Conservation (phyloP, 1,284 basidiomycete species). For the Cutaneotrichosporon cavernicola region DNA sequence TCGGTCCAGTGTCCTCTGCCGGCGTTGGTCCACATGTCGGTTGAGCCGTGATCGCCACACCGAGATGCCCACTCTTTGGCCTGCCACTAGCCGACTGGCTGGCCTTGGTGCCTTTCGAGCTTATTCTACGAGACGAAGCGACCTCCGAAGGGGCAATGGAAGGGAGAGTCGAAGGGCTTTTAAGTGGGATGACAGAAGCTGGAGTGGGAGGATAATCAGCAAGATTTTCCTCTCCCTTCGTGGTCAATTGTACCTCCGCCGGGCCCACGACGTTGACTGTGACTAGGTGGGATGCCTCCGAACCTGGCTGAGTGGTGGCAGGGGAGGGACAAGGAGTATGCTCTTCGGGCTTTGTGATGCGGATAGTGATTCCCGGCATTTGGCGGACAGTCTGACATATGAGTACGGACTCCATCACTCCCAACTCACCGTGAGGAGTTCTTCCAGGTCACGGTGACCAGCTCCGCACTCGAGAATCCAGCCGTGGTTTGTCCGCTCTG, state of each 20-base stretch:
- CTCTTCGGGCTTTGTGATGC: neutral
- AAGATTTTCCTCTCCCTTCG: neutral
- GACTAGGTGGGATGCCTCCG: neutral
- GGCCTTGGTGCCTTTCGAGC: neutral
- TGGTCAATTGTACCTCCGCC: neutral
- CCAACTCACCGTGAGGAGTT: constrained; percentile 18
- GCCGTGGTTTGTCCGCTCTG: constrained; percentile 23
- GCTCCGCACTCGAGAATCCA: constrained; percentile 26
- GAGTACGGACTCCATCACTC: neutral
- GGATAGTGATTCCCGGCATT: constrained; percentile 2
- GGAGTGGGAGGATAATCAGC: neutral
- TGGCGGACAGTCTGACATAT: constrained; percentile 25
- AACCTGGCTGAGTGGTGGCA: neutral
- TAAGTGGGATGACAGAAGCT: neutral
- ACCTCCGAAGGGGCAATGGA: neutral
- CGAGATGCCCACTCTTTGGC: too few species aligned
- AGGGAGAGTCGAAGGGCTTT: neutral
- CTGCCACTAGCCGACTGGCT: neutral
- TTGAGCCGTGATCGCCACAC: too few species aligned
- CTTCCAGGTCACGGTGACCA: constrained; percentile 16
- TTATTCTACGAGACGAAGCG: neutral
- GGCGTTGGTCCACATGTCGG: neutral
- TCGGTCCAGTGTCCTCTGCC: neutral
- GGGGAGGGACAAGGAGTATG: constrained; percentile 9
- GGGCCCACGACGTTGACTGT: too few species aligned